A percentile compares a stretch with the other conserved stretches of the same genome.
Conservation (phyloP, 176 grass and related monocot genomes). For the Microstegium vimineum region DNA sequence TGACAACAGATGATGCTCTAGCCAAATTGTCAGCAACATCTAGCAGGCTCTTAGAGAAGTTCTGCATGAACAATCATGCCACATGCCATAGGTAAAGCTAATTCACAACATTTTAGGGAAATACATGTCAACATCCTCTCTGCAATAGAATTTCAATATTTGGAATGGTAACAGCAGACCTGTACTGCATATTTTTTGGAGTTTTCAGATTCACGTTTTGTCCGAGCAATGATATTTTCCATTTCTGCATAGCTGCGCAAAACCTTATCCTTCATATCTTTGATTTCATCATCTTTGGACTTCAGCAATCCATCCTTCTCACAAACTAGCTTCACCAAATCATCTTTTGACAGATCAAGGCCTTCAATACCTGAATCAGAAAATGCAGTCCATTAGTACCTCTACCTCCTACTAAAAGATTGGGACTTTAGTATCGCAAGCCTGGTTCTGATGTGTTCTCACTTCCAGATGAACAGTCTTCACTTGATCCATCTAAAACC, state of each 20-base stretch:
- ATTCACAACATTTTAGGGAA: neutral
- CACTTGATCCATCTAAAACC: neutral
- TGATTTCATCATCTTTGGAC: conserved; percentile 63
- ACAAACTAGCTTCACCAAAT: conserved; percentile 56
- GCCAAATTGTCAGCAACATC: conserved; percentile 72
- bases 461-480: conserved; percentile 26
- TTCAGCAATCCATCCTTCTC: conserved; percentile 76
- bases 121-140: neutral
- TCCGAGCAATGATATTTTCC: conserved; percentile 61
- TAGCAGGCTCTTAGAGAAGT: conserved; percentile 62
- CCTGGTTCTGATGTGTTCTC: conserved; percentile 21
- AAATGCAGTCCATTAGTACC: conserved; percentile 31
- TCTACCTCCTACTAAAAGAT: conserved; percentile 10
- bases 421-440: neutral
- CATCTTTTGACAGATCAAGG: conserved; percentile 48
- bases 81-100: neutral
- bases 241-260: conserved; percentile 70
- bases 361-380: conserved; percentile 45
- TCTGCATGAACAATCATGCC: conserved; percentile 27
- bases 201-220: conserved; percentile 72
- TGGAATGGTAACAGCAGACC: conserved; percentile 26
- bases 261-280: conserved; percentile 70
- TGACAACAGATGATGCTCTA: conserved; percentile 61
- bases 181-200: conserved; percentile 72
- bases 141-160: neutral